Evolutionary conservation across 2,329 filamentous ascomycete genomes (phyloP).

Genomic region (Neopestalotiopsis sp.): DNA sequence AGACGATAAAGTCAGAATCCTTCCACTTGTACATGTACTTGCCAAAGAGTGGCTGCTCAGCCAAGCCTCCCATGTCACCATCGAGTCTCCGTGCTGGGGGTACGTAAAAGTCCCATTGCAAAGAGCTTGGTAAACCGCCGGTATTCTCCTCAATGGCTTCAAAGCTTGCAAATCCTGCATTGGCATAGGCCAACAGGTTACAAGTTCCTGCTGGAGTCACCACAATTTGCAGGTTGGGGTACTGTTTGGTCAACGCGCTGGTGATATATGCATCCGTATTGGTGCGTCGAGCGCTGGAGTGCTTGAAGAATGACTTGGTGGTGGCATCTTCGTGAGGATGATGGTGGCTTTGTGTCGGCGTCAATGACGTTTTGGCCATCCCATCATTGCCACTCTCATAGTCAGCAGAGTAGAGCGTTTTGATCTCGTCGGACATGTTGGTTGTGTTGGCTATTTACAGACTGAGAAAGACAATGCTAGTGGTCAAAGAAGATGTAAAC

Average conservation of each 20-base stretch:
- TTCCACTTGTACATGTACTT: conserved; percentile 51
- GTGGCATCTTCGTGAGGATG: conserved; percentile 18
- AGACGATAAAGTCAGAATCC: conserved; percentile 49
- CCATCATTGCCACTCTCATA: background rate
- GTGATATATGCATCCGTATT: conserved; percentile 51
- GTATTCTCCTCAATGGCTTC: conserved; percentile 35
- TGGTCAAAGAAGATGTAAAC: background rate
- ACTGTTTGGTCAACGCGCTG: conserved; percentile 45
- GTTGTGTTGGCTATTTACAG: background rate
- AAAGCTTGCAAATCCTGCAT: conserved; percentile 43
- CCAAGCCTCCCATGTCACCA: conserved; percentile 42
- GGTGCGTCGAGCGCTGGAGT: conserved; percentile 46
- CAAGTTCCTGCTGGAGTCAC: conserved; percentile 39
- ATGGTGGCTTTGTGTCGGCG: background rate
- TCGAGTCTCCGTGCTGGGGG: conserved; percentile 48
- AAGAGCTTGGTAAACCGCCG: conserved; percentile 38
- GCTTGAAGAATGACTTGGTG: conserved; percentile 42
- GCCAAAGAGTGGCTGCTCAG: conserved; percentile 40
- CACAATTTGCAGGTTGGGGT: conserved; percentile 48
- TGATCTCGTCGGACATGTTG: background rate
- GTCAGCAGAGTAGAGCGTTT: background rate
- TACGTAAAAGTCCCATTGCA: conserved; percentile 45
- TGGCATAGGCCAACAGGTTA: conserved; percentile 49
- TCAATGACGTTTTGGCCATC: background rate
- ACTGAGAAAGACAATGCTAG: background rate